Percentiles rank a stretch among this genome's conserved stretches.
phyloP scores from a whole-genome alignment of 768 basidiomycete genomes.

The Ramaria sp. region DNA sequence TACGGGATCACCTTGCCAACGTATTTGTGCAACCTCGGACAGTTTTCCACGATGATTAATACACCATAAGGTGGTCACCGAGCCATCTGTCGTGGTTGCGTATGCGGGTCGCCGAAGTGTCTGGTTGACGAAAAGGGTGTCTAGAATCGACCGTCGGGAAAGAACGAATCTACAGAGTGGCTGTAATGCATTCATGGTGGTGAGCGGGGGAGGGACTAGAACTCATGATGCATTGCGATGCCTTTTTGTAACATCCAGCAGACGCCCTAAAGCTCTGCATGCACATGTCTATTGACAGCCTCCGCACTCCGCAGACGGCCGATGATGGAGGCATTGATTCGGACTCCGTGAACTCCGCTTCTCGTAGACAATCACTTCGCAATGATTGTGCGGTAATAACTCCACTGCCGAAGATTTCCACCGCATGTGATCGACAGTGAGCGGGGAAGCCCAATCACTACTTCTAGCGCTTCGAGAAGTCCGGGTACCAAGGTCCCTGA shows the following conservation, averaged over 20 bases:
- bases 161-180: not conserved
- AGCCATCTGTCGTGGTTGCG: constrained; percentile 6
- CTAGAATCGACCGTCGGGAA: constrained; percentile 1
- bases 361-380: too few species aligned
- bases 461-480: not conserved
- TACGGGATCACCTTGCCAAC: constrained; percentile 1
- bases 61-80: constrained; percentile 4
- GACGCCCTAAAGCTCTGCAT: not conserved
- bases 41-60: constrained; percentile 3
- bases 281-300: not conserved
- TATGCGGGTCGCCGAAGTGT: constrained; percentile 1
- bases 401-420: too few species aligned
- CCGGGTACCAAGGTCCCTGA: not conserved
- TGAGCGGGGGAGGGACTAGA: not conserved
- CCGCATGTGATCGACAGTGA: not conserved
- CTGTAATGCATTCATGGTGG: not conserved
- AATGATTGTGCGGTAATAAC: too few species aligned
- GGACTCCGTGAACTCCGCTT: too few species aligned
- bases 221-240: not conserved
- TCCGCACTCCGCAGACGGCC: too few species aligned
- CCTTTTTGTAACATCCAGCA: not conserved
- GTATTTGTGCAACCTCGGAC: constrained; percentile 4
- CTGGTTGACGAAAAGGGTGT: constrained; percentile 5
- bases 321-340: too few species aligned
- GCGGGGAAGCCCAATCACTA: not conserved